Evolutionary conservation across 2,329 filamentous ascomycete species (phyloP).

Genomic region (Anisogramma anomala): DNA sequence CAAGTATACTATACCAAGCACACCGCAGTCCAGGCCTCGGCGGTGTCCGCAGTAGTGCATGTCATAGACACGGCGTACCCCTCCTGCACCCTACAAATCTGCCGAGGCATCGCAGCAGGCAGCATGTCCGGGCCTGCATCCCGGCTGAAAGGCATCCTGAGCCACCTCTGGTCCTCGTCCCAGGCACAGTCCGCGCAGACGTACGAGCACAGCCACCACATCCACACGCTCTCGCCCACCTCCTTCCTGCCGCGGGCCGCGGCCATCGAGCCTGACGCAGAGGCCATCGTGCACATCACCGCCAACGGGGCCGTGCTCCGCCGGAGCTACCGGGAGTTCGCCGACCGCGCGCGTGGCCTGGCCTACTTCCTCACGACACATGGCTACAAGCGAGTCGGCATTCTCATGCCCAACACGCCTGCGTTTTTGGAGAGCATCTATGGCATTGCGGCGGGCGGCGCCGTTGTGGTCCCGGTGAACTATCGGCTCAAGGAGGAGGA

Average conservation of each 20-base stretch:
- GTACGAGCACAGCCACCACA: conserved; percentile 41
- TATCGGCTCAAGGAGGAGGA: conserved; percentile 67
- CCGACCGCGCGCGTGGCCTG: conserved; percentile 75
- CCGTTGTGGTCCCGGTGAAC: conserved; percentile 57
- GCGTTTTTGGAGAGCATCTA: conserved; percentile 88
- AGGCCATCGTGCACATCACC: conserved; percentile 78
- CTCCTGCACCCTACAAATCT: conserved; percentile 44
- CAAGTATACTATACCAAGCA: no score
- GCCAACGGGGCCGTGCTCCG: conserved; percentile 62
- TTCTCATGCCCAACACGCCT: conserved; percentile 85
- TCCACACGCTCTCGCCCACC: conserved; percentile 75
- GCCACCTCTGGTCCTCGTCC: conserved; percentile 32
- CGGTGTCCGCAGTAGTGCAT: no score
- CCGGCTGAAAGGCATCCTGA: conserved; percentile 42
- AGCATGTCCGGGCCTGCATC: no score
- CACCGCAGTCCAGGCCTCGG: conserved; percentile 62
- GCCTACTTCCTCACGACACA: conserved; percentile 78
- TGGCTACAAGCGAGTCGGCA: conserved; percentile 64
- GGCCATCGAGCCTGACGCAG: conserved; percentile 72
- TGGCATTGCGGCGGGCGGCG: conserved; percentile 72
- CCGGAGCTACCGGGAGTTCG: conserved; percentile 68
- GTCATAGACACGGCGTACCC: conserved; percentile 71
- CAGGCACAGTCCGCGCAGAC: conserved; percentile 18
- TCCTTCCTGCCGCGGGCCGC: conserved; percentile 79
- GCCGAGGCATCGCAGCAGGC: no score